These are phyloP conservation scores for Mallotus repandus DNA, from an alignment of 441 rosid species.

Conservation along the genomic window DNA sequence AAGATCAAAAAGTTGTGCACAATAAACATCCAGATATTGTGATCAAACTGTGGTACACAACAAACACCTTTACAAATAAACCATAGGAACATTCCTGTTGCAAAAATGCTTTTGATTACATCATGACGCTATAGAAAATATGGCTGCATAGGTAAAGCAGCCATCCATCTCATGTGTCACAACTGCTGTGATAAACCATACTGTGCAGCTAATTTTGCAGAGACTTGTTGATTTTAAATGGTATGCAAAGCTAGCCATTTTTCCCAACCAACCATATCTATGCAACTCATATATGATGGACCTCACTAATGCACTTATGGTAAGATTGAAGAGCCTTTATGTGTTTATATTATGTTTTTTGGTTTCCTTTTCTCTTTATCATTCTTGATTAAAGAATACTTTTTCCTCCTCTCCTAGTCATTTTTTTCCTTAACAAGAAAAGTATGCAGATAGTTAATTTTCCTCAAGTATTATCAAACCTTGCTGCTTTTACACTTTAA, in stretches of 20 bases:
- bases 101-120: neutral
- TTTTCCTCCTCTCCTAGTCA: neutral
- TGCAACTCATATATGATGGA: neutral
- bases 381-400: neutral
- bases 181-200: neutral
- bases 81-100: neutral
- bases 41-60: neutral
- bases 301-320: neutral
- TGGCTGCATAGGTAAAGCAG: neutral
- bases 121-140: neutral
- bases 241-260: neutral
- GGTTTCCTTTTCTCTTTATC: no score
- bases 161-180: neutral
- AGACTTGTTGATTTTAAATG: neutral
- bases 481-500: neutral
- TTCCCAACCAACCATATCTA: neutral
- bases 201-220: neutral
- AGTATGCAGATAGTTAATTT: neutral
- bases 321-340: neutral
- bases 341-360: no score
- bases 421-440: neutral
- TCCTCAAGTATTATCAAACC: neutral
- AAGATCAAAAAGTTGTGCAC: neutral
- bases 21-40: neutral
- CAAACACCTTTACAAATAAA: neutral